A percentile compares a stretch with the other conserved stretches of the same genome.
Evolutionary conservation across 129 eudicot genomes (phyloP).

Genomic region (Pseudognaphalium luteoalbum): DNA sequence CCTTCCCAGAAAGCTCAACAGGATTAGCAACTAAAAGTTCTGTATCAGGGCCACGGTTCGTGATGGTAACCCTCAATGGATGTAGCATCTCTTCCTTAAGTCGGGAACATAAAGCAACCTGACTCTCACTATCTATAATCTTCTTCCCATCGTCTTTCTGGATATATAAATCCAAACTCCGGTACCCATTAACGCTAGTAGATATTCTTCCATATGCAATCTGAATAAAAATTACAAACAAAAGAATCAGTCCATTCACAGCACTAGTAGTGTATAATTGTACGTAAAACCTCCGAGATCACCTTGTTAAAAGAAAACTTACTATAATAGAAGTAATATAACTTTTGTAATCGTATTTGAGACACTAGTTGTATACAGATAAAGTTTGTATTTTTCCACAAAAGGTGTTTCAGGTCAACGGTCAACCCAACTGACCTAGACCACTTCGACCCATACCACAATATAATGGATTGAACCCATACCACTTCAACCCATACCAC

Average conservation of each 20-base stretch:
- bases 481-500: not conserved
- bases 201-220: conserved; percentile 75
- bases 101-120: conserved; percentile 55
- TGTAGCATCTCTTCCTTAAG: conserved; percentile 83
- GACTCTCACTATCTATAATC: conserved; percentile 62
- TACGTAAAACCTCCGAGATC: not conserved
- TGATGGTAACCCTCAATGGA: conserved; percentile 65
- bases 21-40: conserved; percentile 93
- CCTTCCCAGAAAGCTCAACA: conserved; percentile 77
- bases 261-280: not conserved
- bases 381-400: not conserved
- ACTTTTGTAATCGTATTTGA: not conserved
- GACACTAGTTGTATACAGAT: not conserved
- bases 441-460: not conserved
- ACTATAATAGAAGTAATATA: not conserved
- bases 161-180: conserved; percentile 73
- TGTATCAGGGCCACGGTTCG: conserved; percentile 83
- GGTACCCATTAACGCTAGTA: conserved; percentile 48
- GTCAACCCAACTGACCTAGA: not conserved
- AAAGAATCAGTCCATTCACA: not conserved
- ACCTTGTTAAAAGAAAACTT: not conserved
- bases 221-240: conserved; percentile 39
- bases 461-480: too few relatives aligned
- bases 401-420: not conserved
- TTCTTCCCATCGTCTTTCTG: conserved; percentile 67